These are phyloP conservation scores for Xerocomus minutiporus DNA, from an alignment of 1,284 basidiomycete species.

Conservation along the genomic window DNA sequence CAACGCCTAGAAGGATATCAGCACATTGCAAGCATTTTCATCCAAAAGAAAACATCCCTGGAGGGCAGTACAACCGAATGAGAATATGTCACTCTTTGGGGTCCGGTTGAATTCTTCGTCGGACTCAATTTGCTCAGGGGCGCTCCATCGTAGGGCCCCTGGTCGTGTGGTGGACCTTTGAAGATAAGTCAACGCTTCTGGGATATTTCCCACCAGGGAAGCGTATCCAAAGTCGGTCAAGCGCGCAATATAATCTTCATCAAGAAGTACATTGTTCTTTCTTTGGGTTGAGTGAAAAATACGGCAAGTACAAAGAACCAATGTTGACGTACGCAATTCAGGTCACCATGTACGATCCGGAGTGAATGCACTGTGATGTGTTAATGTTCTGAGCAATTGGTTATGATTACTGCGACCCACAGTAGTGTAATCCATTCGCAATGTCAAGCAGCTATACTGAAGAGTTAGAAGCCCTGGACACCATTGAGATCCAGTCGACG, in stretches of 20 bases:
- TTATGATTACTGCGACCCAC: conserved; percentile 1
- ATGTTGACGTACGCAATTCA: conserved; percentile 4
- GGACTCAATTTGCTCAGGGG: neutral
- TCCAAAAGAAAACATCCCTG: neutral
- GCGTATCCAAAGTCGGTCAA: conserved; percentile 1
- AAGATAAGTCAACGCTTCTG: neutral
- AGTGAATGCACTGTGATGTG: conserved; percentile 12
- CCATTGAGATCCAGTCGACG: neutral
- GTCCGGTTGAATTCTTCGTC: neutral
- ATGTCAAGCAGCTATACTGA: conserved; percentile 4
- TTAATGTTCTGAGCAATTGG: neutral
- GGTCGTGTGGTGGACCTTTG: neutral
- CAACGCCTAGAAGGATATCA: neutral
- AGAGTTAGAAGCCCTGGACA: neutral
- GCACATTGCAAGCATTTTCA: neutral
- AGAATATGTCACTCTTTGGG: conserved; percentile 2
- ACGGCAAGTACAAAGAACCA: too few relatives aligned
- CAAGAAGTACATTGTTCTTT: conserved; percentile 5
- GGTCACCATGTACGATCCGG: conserved; percentile 16
- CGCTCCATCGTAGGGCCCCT: neutral
- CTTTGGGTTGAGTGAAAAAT: neutral
- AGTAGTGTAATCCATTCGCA: conserved; percentile 12
- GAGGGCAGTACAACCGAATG: conserved; percentile 3
- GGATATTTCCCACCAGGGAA: neutral
- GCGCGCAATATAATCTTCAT: neutral